These are phyloP conservation scores for Groenewaldozyma tartarivorans DNA, from an alignment of 805 yeast genomes.

Conservation along the genomic window DNA sequence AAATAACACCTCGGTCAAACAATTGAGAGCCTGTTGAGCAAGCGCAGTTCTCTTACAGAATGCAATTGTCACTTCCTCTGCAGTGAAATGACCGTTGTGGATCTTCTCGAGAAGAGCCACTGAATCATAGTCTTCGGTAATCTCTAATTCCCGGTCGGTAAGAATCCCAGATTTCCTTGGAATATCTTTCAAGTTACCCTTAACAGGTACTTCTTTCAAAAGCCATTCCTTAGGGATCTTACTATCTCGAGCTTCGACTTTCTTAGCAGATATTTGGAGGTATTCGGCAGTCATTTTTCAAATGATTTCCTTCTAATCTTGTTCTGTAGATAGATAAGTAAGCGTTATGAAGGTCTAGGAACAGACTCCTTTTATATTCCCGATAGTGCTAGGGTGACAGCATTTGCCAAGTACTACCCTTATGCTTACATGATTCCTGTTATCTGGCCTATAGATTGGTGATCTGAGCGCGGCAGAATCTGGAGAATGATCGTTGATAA, in stretches of 20 bases:
- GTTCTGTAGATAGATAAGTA: too few relatives aligned
- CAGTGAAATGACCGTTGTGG: constrained; percentile 34
- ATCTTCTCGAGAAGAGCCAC: constrained; percentile 40
- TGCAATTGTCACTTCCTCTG: constrained; percentile 42
- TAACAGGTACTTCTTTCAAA: constrained; percentile 24
- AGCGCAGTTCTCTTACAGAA: constrained; percentile 44
- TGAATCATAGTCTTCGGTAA: constrained; percentile 1
- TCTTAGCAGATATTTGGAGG: constrained; percentile 15
- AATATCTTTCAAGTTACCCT: constrained; percentile 32
- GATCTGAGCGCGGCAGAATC: too few relatives aligned
- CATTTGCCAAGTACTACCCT: too few relatives aligned
- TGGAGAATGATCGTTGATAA: too few relatives aligned
- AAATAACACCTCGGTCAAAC: constrained; percentile 34
- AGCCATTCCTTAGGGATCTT: constrained; percentile 40
- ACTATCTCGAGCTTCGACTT: constrained; percentile 33
- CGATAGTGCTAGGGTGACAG: too few relatives aligned
- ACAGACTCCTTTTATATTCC: too few relatives aligned
- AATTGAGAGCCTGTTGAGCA: constrained; percentile 34
- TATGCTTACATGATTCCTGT: too few relatives aligned
- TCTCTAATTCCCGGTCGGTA: constrained; percentile 2
- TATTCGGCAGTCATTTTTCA: not conserved
- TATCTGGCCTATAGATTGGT: too few relatives aligned
- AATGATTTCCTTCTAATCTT: too few relatives aligned
- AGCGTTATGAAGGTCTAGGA: too few relatives aligned
- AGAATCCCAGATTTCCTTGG: constrained; percentile 18